Base-by-base conservation (phyloP, 2,329 filamentous ascomycete genomes). In the Stagonosporopsis vannaccii region DNA sequence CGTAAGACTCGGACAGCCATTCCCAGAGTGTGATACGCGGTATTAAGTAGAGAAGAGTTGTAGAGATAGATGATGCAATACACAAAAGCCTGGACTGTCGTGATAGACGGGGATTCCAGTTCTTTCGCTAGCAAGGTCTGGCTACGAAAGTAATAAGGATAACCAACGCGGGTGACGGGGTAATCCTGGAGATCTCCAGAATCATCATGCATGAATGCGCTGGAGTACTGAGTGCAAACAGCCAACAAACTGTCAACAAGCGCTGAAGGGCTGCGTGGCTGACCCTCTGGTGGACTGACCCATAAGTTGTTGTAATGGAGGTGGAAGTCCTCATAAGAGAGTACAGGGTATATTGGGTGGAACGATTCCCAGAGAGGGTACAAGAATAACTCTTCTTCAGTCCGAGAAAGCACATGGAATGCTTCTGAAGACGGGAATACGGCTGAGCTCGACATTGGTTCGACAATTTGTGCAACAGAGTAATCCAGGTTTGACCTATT, bases 291-390 rank as follows among this genome's bases (percentile, higher is more conserved):
- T 19, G 40, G 28, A 25, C 20, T 43, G n/a, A 37, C 28, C 47
- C 47, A 51, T 43, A 51, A 36, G 47, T 39, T 25, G 32, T 51
- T 22, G 37, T 51, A 51, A 15, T 51, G 26, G 19, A 28, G 25
- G 20, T 51, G 37, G 37, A 51, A 51, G 47, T 51, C 47, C 47
- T 51, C 40, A 20, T 51, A 51, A 2, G 47, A 51, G 13, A 51
- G 47, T 19, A 51, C 17, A 51, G 47, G 47, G 26, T 51, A 51
- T 51, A 51, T 51, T 43, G 47, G 47, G 19, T 42, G 47, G 39
- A 42, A 51, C 13, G 47, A 51, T 32, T 51, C 47, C 47, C 47
- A 51, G n/a, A 51, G 37, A 17, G 47, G 47, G 23, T 51, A 51
- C 17, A 51, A 28, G 37, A 51, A 51, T 20, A 51, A n/a, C 39